A percentile compares a stretch with the other conserved stretches of the same genome.
Evolutionary conservation across 805 yeast genomes (phyloP).

Genomic region (Metschnikowia rubicola): DNA sequence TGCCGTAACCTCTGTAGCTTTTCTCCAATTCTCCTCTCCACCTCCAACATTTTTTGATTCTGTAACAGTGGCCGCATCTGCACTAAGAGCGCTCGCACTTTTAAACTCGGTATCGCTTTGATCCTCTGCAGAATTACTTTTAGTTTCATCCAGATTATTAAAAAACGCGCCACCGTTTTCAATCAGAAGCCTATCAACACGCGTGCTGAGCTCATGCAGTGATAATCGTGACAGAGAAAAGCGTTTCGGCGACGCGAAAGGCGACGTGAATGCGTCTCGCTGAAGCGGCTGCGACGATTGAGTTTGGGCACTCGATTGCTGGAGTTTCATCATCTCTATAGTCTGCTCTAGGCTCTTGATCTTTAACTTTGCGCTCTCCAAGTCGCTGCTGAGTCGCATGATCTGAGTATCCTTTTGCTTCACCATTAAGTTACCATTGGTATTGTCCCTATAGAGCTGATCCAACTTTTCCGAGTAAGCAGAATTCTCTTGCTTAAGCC

Average conservation of each 20-base stretch:
- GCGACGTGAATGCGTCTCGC: constrained; percentile 10
- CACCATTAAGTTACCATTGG: constrained; percentile 46
- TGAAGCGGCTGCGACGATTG: constrained; percentile 4
- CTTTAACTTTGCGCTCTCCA: constrained; percentile 54
- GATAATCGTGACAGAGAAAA: constrained; percentile 18
- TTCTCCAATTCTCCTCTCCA: constrained; percentile 73
- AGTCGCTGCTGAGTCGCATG: constrained; percentile 55
- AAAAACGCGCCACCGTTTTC: constrained; percentile 19
- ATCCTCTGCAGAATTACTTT: background rate
- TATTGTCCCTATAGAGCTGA: constrained; percentile 29
- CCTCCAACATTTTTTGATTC: background rate
- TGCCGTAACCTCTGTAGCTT: constrained; percentile 86
- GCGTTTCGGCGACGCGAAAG: constrained; percentile 15
- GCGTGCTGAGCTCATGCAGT: constrained; percentile 37
- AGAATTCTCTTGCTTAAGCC: constrained; percentile 27
- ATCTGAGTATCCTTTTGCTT: constrained; percentile 72
- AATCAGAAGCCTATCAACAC: constrained; percentile 40
- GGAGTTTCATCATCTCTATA: constrained; percentile 26
- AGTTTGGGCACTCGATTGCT: constrained; percentile 19
- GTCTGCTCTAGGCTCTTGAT: constrained; percentile 52
- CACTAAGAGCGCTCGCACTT: too few species aligned
- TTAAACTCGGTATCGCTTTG: background rate
- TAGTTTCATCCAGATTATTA: background rate
- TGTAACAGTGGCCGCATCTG: too few species aligned
- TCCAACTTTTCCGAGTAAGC: constrained; percentile 5